Conservation (phyloP, 164 flowering plant species). For the Liriodendron chinense region DNA sequence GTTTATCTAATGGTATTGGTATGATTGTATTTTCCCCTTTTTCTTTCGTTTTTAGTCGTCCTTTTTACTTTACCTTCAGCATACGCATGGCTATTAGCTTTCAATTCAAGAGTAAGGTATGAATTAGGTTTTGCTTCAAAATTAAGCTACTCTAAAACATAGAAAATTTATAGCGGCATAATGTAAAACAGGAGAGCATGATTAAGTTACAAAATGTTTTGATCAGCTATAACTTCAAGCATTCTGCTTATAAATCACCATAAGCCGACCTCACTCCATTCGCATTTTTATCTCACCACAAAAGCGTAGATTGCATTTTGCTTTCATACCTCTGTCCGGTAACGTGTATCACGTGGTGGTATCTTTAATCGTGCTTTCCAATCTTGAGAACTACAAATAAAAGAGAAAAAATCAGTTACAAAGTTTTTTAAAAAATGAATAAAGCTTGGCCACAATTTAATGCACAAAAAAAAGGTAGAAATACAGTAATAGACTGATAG, state of each 20-base stretch:
- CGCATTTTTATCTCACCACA: background rate
- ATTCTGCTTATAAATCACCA: background rate
- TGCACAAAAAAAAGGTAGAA: background rate
- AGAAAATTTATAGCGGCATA: background rate
- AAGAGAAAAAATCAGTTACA: constrained; percentile 2
- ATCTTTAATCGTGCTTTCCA: constrained; percentile 83
- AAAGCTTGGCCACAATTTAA: background rate
- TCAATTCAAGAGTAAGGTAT: background rate
- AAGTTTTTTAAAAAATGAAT: background rate
- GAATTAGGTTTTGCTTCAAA: background rate
- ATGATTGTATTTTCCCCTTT: too few relatives aligned
- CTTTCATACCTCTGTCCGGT: constrained; percentile 73
- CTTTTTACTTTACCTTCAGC: too few relatives aligned
- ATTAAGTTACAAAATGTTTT: background rate
- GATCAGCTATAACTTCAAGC: background rate
- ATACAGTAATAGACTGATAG: too few relatives aligned
- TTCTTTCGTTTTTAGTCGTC: too few relatives aligned
- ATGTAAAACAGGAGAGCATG: background rate
- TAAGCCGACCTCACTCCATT: background rate
- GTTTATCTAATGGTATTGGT: too few relatives aligned
- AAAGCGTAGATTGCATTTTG: background rate
- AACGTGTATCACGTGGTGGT: constrained; percentile 86
- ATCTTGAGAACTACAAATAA: constrained; percentile 67
- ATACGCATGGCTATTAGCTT: background rate
- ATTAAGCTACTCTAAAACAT: background rate